A percentile compares a stretch with the other conserved stretches of the same genome.
Conservation (phyloP, 192 early-diverging fungal species). For the Coemansia sp. region DNA sequence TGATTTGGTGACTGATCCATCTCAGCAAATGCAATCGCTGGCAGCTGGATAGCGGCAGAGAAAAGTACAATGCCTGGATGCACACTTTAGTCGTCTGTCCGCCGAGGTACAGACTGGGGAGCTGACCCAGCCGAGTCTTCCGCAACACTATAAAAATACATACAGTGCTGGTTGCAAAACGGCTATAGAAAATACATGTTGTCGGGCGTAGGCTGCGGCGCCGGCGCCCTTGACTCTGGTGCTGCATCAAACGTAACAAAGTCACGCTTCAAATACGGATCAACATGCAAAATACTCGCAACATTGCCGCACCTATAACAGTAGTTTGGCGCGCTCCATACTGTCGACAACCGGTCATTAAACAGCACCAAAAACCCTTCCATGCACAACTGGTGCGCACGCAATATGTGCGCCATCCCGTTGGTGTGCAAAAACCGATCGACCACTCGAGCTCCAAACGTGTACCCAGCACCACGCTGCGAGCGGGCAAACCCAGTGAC, state of each 20-base stretch:
- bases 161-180: not conserved
- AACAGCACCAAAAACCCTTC: conserved; percentile 77
- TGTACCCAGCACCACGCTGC: conserved; percentile 84
- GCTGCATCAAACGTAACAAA: conserved; percentile 51
- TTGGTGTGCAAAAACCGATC: conserved; percentile 94
- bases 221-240: conserved; percentile 11
- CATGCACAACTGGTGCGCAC: conserved; percentile 91
- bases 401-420: conserved; percentile 90
- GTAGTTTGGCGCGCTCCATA: conserved; percentile 53
- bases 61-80: no score
- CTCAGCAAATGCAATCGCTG: no score
- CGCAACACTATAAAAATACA: no score
- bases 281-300: conserved; percentile 87
- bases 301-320: conserved; percentile 98
- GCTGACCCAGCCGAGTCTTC: no score
- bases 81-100: no score
- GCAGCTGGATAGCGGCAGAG: no score
- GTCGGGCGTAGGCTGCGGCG: conserved; percentile 22
- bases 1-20: no score
- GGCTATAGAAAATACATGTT: conserved; percentile 38
- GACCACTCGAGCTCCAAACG: conserved; percentile 84
- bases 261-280: conserved; percentile 46
- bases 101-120: no score
- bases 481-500: conserved; percentile 86
- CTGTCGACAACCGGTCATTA: conserved; percentile 91